These are phyloP conservation scores for Achaetomium macrosporum DNA, from an alignment of 2,329 filamentous ascomycete genomes.

Conservation along the genomic window DNA sequence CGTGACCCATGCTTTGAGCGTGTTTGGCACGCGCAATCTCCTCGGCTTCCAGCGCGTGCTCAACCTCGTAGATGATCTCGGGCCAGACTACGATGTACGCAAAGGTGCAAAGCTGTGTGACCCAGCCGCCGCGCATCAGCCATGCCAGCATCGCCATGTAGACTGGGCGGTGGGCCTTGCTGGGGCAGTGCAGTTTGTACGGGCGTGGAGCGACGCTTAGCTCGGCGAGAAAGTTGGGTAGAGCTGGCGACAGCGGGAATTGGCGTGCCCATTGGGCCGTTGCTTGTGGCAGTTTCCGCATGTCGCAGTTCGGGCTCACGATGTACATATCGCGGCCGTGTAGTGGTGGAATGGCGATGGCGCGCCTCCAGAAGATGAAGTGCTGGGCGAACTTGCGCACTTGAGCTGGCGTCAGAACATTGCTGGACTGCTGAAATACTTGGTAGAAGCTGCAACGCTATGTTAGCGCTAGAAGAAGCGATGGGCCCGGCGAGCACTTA, in stretches of 20 bases:
- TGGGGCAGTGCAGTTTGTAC: slow-evolving; percentile 79
- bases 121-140: slow-evolving; percentile 88
- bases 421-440: slow-evolving; percentile 55
- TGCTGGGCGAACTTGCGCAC: slow-evolving; percentile 86
- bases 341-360: slow-evolving; percentile 83
- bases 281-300: slow-evolving; percentile 63
- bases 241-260: slow-evolving; percentile 76
- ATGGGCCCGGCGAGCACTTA: slow-evolving; percentile 31
- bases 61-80: slow-evolving; percentile 75
- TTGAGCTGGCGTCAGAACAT: slow-evolving; percentile 69
- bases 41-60: slow-evolving; percentile 63
- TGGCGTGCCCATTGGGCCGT: slow-evolving; percentile 65
- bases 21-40: slow-evolving; percentile 40
- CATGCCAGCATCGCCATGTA: slow-evolving; percentile 92
- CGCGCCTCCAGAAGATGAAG: slow-evolving; percentile 92
- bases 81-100: slow-evolving; percentile 81
- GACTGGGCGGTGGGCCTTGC: slow-evolving; percentile 75
- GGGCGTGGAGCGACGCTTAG: slow-evolving; percentile 74
- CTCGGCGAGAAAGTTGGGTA: slow-evolving; percentile 81
- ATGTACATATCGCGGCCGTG: slow-evolving; percentile 89
- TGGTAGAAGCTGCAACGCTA: slow-evolving; percentile 48
- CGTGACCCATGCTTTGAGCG: slow-evolving; percentile 20
- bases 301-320: slow-evolving; percentile 82
- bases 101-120: slow-evolving; percentile 87
- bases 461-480: slow-evolving; percentile 25